Evolutionary conservation across 2,329 filamentous ascomycete species (phyloP).

Genomic region (Anisogramma anomala): DNA sequence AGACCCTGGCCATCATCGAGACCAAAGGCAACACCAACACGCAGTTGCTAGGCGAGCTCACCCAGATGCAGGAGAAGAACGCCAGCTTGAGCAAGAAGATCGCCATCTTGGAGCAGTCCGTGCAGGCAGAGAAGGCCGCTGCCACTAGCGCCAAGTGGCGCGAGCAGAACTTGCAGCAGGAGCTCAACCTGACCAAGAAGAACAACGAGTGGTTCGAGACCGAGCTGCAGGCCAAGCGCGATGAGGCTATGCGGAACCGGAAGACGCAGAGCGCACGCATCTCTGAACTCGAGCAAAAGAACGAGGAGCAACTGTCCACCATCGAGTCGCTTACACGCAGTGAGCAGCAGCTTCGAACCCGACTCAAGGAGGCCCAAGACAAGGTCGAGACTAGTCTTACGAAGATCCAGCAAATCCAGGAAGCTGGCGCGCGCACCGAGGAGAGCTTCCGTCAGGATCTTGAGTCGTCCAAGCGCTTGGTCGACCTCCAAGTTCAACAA

Average conservation of each 20-base stretch:
- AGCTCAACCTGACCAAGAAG: conserved; percentile 75
- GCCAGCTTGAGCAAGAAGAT: conserved; percentile 75
- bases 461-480: conserved; percentile 67
- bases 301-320: conserved; percentile 71
- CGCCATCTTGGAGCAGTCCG: conserved; percentile 66
- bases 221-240: conserved; percentile 80
- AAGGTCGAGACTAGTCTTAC: conserved; percentile 77
- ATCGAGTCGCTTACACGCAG: conserved; percentile 68
- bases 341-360: conserved; percentile 68
- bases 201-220: conserved; percentile 90
- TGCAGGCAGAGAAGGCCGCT: conserved; percentile 70
- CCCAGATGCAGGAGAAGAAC: conserved; percentile 79
- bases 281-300: conserved; percentile 73
- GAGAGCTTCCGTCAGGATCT: conserved; percentile 81
- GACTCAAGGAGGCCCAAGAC: conserved; percentile 71
- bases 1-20: conserved; percentile 79
- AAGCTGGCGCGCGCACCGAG: conserved; percentile 68
- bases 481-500: conserved; percentile 69
- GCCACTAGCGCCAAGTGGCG: conserved; percentile 77
- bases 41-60: conserved; percentile 72
- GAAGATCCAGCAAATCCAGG: conserved; percentile 75
- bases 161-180: conserved; percentile 80
- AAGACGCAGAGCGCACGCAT: conserved; percentile 92
- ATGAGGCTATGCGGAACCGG: conserved; percentile 77
- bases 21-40: conserved; percentile 82